These are phyloP conservation scores for Diaporthe helianthi DNA, from an alignment of 2,329 filamentous ascomycete genomes.

Conservation along the genomic window DNA sequence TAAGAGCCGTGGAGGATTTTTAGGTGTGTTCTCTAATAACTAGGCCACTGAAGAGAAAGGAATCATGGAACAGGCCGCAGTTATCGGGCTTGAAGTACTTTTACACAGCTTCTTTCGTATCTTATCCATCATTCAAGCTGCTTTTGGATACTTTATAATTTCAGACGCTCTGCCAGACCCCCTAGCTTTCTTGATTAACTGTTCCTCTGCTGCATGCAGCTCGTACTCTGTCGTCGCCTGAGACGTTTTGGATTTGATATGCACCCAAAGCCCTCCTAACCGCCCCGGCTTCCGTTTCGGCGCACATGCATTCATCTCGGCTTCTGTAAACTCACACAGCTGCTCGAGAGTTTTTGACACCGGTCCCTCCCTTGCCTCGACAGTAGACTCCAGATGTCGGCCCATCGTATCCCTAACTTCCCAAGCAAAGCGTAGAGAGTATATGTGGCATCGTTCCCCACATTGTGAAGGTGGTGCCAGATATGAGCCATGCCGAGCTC, in stretches of 20 bases:
- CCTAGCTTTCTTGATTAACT: neutral
- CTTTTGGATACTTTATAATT: neutral
- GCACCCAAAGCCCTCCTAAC: conserved; percentile 12
- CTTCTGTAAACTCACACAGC: conserved; percentile 18
- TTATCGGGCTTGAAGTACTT: neutral
- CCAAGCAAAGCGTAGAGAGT: conserved; percentile 18
- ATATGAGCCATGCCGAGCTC: conserved; percentile 15
- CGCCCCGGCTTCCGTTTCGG: conserved; percentile 14
- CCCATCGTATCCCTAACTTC: conserved; percentile 2
- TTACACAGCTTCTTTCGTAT: neutral
- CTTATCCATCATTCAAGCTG: neutral
- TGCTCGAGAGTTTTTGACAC: neutral
- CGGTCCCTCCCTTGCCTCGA: neutral
- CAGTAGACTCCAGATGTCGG: conserved; percentile 8
- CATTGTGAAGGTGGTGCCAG: conserved; percentile 13
- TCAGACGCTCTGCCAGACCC: neutral
- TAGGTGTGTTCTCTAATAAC: too few relatives aligned
- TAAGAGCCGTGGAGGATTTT: too few relatives aligned
- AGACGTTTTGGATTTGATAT: neutral
- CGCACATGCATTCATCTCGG: neutral
- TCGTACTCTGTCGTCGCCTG: neutral
- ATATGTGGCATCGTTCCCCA: conserved; percentile 20
- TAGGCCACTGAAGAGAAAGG: too few relatives aligned
- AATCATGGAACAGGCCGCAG: neutral
- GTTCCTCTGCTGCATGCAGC: neutral